Evolutionary conservation across 108 stramenopile species (phyloP), one percentile per base, ranked within the genome.

Genomic region (Nannochloropsis gaditana): DNA sequence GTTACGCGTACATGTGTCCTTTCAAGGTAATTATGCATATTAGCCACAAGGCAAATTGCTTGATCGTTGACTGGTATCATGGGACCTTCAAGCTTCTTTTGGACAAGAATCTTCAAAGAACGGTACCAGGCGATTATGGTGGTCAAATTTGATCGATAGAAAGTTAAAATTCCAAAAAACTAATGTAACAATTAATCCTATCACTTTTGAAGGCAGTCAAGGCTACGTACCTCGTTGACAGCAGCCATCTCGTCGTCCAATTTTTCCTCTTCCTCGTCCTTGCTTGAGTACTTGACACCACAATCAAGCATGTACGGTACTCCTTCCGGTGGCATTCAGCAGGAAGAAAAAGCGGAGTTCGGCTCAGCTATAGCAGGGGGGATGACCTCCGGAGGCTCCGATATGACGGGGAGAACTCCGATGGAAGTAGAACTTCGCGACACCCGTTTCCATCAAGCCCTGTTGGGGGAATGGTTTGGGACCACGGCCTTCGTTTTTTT

Each of bases 401-500:
- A 73, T 5, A 73, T 19, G 19, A 19, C n/a, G 19, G 59, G n/a
- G 3, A 73, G n/a, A n/a, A n/a, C 59, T 4, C 59, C 59, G 19
- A 73, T 73, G 59, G 59, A 73, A 19, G 59, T 73, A 15, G 59
- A 73, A 73, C 59, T 73, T 73, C 59, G 59, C 59, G 59, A 73
- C 59, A 4, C 15, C 59, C 59, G 59, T n/a, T 73, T 73, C 59
- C 59, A 73, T n/a, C 59, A 73, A 73, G 59, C 59, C 2, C n/a
- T 73, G 59, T n/a, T 73, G 19, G 59, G 19, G 19, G 59, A 73
- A 4, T 73, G 59, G 59, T 73, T 73, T n/a, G 59, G 59, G 59
- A 73, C 59, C 59, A 73, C 59, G 59, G 59, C 59, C n/a, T 73
- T 73, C n/a, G 59, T 73, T 19, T 73, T 73, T 4, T 73, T 73